Evolutionary conservation across 2,329 filamentous ascomycete genomes (phyloP).

Genomic region (Penicillium sp.): DNA sequence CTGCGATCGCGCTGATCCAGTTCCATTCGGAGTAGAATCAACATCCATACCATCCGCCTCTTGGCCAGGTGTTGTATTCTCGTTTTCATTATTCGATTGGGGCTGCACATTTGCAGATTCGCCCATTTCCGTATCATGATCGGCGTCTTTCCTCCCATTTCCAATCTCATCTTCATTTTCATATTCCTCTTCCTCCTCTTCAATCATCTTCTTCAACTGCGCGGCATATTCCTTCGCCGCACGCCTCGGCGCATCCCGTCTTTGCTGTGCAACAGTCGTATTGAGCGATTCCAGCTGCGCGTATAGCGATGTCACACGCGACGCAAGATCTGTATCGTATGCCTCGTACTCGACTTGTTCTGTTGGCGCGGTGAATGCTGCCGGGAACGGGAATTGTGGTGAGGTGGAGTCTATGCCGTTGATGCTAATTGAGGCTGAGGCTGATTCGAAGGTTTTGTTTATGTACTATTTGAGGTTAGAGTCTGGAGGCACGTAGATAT

Average conservation of each 20-base stretch:
- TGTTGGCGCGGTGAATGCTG: slow-evolving; percentile 34
- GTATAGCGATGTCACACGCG: slow-evolving; percentile 46
- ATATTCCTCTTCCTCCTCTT: slow-evolving; percentile 48
- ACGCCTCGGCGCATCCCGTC: slow-evolving; percentile 45
- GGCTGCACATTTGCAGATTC: slow-evolving; percentile 12
- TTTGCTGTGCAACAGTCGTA: slow-evolving; percentile 48
- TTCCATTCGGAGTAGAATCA: slow-evolving; percentile 22
- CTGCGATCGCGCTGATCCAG: neutral
- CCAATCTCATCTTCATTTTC: slow-evolving; percentile 58
- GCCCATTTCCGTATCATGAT: slow-evolving; percentile 33
- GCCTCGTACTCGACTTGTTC: slow-evolving; percentile 51
- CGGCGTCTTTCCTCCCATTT: slow-evolving; percentile 39
- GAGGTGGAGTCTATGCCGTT: slow-evolving; percentile 48
- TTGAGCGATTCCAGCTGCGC: slow-evolving; percentile 50
- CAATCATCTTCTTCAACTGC: slow-evolving; percentile 35
- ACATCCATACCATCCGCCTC: slow-evolving; percentile 31
- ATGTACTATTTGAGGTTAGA: slow-evolving; percentile 41
- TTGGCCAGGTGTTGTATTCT: neutral
- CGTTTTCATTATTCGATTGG: neutral
- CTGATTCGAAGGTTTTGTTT: slow-evolving; percentile 44
- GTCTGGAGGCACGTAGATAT: no score
- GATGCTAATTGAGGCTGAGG: slow-evolving; percentile 47
- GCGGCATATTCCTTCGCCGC: slow-evolving; percentile 44
- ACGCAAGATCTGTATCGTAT: slow-evolving; percentile 46
- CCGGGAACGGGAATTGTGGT: slow-evolving; percentile 33